A percentile compares a stretch with the other conserved stretches of the same genome.
Conservation (phyloP, 2,329 filamentous ascomycete genomes). For the Alternaria conjuncta region DNA sequence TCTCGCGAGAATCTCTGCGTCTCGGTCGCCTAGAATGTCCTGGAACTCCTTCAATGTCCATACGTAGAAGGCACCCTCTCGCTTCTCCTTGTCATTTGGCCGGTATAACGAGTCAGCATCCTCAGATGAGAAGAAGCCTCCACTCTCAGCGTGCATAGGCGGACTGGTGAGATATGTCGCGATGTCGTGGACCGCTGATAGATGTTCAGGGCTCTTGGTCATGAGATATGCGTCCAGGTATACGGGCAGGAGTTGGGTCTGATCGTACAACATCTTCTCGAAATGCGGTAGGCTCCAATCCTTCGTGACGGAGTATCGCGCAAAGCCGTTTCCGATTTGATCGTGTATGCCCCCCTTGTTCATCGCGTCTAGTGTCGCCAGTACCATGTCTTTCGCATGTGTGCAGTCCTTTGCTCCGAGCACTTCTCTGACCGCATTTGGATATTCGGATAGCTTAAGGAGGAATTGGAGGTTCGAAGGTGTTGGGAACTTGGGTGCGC, state of each 20-base stretch:
- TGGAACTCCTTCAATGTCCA: conserved; percentile 92
- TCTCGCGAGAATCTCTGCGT: conserved; percentile 75
- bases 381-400: conserved; percentile 76
- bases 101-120: conserved; percentile 84
- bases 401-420: conserved; percentile 81
- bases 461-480: conserved; percentile 85
- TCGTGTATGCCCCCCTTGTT: conserved; percentile 74
- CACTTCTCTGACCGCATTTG: conserved; percentile 78
- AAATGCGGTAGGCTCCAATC: conserved; percentile 97
- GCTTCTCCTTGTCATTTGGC: conserved; percentile 77
- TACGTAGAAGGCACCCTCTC: conserved; percentile 91
- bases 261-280: conserved; percentile 96
- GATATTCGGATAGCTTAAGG: conserved; percentile 74
- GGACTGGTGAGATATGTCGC: conserved; percentile 81
- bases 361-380: conserved; percentile 82
- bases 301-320: conserved; percentile 84
- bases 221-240: conserved; percentile 87
- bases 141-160: conserved; percentile 70
- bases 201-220: conserved; percentile 71
- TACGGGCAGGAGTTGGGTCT: conserved; percentile 80
- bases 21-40: conserved; percentile 71
- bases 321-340: conserved; percentile 78
- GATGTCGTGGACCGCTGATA: conserved; percentile 79
- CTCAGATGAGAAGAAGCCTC: conserved; percentile 87
- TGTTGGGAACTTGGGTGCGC: conserved; percentile 86